Percentiles rank a stretch among this genome's conserved stretches.
These are phyloP conservation scores for Fusarium chlamydosporum DNA, from an alignment of 2,329 filamentous ascomycete species.

Conservation along the genomic window DNA sequence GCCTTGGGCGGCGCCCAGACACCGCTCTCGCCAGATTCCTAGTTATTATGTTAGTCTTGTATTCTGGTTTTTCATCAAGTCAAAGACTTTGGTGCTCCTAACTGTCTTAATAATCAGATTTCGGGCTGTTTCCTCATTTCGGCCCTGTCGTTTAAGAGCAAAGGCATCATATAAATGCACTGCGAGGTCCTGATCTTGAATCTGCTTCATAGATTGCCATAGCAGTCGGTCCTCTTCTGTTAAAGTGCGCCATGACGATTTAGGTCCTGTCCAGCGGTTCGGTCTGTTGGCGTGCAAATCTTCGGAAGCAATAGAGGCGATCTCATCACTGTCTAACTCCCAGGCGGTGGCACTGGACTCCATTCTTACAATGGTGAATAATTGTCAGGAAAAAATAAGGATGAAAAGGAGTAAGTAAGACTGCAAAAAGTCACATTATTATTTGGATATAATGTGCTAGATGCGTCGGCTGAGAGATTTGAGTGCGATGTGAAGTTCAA, in stretches of 20 bases:
- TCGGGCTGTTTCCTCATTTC: conserved; percentile 47
- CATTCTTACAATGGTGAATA: conserved; percentile 25
- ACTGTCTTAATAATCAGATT: conserved; percentile 52
- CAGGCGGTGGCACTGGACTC: conserved; percentile 51
- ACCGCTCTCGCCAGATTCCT: conserved; percentile 52
- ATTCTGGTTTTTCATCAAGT: neutral
- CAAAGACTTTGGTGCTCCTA: conserved; percentile 11
- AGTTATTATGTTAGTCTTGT: neutral
- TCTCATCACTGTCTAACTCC: conserved; percentile 64
- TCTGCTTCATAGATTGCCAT: conserved; percentile 72
- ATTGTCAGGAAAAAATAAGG: neutral
- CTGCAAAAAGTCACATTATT: neutral
- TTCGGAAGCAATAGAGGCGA: conserved; percentile 62
- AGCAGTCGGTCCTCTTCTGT: conserved; percentile 75
- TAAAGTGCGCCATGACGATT: conserved; percentile 75
- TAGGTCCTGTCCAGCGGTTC: conserved; percentile 79
- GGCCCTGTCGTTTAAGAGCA: conserved; percentile 68
- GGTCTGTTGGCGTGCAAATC: conserved; percentile 67
- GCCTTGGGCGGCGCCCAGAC: conserved; percentile 67
- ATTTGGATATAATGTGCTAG: neutral
- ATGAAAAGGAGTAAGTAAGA: neutral
- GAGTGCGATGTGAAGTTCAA: conserved; percentile 36
- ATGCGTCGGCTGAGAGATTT: neutral
- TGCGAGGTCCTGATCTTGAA: conserved; percentile 76
- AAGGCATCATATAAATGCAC: conserved; percentile 85